These are phyloP conservation scores for Cystobasidium tubakii DNA, from an alignment of 768 basidiomycete species.

Conservation along the genomic window DNA sequence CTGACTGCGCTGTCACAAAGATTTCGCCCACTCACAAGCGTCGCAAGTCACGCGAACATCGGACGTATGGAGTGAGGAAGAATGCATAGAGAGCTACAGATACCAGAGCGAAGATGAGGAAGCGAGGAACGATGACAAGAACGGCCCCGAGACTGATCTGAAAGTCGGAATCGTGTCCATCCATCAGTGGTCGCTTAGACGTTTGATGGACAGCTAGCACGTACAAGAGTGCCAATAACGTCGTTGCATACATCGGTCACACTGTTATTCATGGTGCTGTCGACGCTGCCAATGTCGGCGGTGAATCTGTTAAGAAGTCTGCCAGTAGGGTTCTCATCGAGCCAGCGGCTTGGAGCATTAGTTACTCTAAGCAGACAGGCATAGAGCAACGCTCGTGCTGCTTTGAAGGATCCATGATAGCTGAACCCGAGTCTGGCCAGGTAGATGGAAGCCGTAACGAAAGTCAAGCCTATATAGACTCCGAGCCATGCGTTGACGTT, in stretches of 20 bases:
- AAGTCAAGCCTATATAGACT: constrained; percentile 6
- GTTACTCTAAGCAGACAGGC: constrained; percentile 28
- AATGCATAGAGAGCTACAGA: constrained; percentile 67
- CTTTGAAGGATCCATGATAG: constrained; percentile 36
- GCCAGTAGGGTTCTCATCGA: constrained; percentile 36
- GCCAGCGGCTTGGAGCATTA: constrained; percentile 20
- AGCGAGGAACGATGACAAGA: constrained; percentile 21
- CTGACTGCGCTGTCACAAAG: neutral
- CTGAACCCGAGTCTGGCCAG: constrained; percentile 18
- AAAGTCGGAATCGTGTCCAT: neutral
- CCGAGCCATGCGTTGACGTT: constrained; percentile 37
- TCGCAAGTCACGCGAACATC: constrained; percentile 62
- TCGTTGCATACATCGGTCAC: constrained; percentile 19
- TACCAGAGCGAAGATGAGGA: constrained; percentile 55
- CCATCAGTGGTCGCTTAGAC: no score
- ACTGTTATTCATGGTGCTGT: constrained; percentile 29
- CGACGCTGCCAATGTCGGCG: constrained; percentile 23
- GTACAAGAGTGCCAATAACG: constrained; percentile 11
- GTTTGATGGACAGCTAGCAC: no score
- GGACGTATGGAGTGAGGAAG: constrained; percentile 61
- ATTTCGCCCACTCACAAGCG: constrained; percentile 17
- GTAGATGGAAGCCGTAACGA: neutral
- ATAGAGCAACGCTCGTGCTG: constrained; percentile 19
- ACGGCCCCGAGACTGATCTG: constrained; percentile 24
- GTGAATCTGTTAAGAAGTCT: constrained; percentile 36